Base-by-base conservation (phyloP, 805 yeast genomes). In the Wickerhamomyces hampshirensis region DNA sequence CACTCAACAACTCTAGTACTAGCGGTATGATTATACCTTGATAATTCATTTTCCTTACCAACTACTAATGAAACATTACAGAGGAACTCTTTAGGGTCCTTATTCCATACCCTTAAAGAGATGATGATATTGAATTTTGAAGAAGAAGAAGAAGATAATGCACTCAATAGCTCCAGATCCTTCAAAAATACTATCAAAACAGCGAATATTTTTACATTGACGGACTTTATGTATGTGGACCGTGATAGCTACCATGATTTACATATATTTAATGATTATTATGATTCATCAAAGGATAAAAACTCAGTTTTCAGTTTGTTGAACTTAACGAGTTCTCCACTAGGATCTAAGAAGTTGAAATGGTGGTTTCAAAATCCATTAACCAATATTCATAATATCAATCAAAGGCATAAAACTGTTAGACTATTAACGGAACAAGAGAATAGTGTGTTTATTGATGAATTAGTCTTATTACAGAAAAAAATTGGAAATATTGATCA, bases 291-390 rank as follows among this genome's bases (percentile, higher is more conserved):
- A 44, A 28, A 34, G 42, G 15, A 31, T 35, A 41, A 33, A 27
- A 35, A 13, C 6, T 46, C 45, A 7, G 42, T 51, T 4, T 44
- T 47, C 28, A 42, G 53, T 28, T 15, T 58, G 6, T 18, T 61
- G 12, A 44, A 50, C 33, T 40, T 35, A 15, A 56, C 63, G 2
- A 18, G 42, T 2, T 51, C 70, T 0, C 50, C 48, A 8, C 36
- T 52, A 10, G 67, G 71, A 0, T 45, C 41, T 19, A 44, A 49
- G 17, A 42, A 56, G 2, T 33, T 69, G n/a, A 48, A 40, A 10
- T 41, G 55, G 1, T 65, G 67, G 65, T 44, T 69, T 9, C 23
- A 48, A 3, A 48, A 60, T 12, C 74, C 74, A 0, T 39, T 62
- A 4, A 42, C 54, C 1, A 49, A 57, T n/a, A 35, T 43, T 1